Conservation (phyloP, 495 filamentous ascomycete species). For the Penicillium simplicissimum region DNA sequence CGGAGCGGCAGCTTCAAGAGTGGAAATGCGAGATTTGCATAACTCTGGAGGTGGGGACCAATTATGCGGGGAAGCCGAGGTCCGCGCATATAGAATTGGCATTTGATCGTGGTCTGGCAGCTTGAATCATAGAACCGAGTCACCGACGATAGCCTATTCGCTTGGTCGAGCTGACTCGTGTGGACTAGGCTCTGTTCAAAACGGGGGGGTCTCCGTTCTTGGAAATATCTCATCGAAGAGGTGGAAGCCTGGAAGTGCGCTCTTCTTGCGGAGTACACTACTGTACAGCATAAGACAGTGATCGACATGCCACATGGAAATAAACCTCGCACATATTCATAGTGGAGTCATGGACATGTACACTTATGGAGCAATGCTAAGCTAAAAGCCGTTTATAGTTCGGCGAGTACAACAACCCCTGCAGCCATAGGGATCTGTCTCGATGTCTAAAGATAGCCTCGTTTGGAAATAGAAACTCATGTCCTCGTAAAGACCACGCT, state of each 20-base stretch:
- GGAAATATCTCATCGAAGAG: neutral
- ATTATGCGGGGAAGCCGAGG: slow-evolving; percentile 33
- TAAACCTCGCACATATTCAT: no score
- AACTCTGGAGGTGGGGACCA: neutral
- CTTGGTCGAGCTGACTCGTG: neutral
- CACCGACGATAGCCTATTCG: neutral
- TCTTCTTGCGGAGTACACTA: neutral
- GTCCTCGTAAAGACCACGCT: neutral
- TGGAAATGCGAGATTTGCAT: slow-evolving; percentile 11
- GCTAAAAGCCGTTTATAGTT: no score
- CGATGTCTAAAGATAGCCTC: neutral
- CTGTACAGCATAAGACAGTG: neutral
- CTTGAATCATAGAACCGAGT: neutral
- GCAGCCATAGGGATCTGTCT: neutral
- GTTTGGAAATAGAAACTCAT: neutral
- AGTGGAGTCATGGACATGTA: no score
- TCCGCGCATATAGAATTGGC: slow-evolving; percentile 13
- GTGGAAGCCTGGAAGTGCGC: neutral
- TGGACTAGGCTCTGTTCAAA: neutral
- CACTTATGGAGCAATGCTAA: no score
- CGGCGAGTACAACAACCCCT: neutral
- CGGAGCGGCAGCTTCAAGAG: neutral
- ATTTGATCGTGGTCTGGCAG: slow-evolving; percentile 4
- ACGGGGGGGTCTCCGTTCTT: neutral
- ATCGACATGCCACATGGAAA: neutral